Evolutionary conservation across 495 filamentous ascomycete species (phyloP).

Genomic region (Penicillium arizonense): DNA sequence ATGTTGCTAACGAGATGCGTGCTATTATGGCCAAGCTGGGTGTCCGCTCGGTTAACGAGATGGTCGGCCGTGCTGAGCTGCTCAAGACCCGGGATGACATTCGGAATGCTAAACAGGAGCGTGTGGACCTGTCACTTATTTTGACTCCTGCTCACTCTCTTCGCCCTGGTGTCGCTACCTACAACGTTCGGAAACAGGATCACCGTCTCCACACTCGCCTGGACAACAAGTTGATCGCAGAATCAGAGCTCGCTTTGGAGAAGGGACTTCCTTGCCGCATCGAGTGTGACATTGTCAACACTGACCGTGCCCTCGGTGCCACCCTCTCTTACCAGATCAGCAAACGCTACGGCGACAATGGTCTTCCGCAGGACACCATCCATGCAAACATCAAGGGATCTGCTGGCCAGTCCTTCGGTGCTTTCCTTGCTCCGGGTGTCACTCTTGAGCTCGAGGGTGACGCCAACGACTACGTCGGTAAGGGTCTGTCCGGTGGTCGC

Average conservation of each 20-base stretch:
- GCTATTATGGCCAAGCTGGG: constrained; percentile 98
- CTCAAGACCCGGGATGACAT: constrained; percentile 88
- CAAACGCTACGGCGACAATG: constrained; percentile 85
- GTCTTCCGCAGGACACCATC: constrained; percentile 90
- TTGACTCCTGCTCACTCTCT: constrained; percentile 95
- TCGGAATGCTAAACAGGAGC: constrained; percentile 82
- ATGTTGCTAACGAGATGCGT: constrained; percentile 94
- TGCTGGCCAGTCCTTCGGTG: constrained; percentile 96
- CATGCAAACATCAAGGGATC: constrained; percentile 99
- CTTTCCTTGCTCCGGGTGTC: constrained; percentile 90
- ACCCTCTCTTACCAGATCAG: constrained; percentile 97
- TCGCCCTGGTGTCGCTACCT: constrained; percentile 93
- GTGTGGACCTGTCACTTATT: constrained; percentile 93
- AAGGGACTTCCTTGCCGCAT: constrained; percentile 94
- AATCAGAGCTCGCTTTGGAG: constrained; percentile 94
- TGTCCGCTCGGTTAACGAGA: constrained; percentile 95
- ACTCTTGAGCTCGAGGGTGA: constrained; percentile 98
- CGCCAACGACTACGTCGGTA: constrained; percentile 97
- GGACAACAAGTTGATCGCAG: constrained; percentile 97
- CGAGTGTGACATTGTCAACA: constrained; percentile 98
- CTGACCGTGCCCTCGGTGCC: constrained; percentile 90
- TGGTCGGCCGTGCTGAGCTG: constrained; percentile 92
- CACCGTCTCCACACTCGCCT: constrained; percentile 90
- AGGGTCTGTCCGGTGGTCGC: constrained; percentile 93
- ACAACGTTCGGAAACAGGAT: constrained; percentile 99